Conservation (phyloP, 1,284 basidiomycete species). For the Spongispora temasekensis region DNA sequence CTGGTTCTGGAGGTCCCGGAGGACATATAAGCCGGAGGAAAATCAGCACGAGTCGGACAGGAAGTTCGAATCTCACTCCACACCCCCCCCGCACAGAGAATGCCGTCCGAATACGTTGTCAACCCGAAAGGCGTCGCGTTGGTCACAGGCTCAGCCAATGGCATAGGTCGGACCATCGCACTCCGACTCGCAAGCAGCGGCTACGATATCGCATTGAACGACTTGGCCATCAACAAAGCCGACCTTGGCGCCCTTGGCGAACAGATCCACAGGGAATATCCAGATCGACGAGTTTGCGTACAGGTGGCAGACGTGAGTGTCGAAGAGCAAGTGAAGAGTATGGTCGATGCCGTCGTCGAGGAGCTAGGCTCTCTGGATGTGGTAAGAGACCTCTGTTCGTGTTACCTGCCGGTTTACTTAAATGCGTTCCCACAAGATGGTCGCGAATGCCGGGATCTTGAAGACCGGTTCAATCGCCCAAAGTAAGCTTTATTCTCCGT, state of each 20-base stretch:
- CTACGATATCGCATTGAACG: conserved; percentile 40
- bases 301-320: conserved; percentile 36
- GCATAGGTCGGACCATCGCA: conserved; percentile 40
- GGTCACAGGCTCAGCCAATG: conserved; percentile 39
- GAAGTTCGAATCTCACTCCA: neutral
- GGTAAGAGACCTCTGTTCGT: conserved; percentile 22
- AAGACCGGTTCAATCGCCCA: conserved; percentile 25
- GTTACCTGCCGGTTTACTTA: neutral
- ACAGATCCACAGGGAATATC: conserved; percentile 27
- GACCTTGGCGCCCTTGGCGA: conserved; percentile 22
- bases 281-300: conserved; percentile 25
- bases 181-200: conserved; percentile 39
- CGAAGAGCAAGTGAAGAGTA: conserved; percentile 38
- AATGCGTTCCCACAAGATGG: conserved; percentile 27
- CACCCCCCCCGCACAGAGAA: conserved; percentile 1
- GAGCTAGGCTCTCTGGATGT: conserved; percentile 40
- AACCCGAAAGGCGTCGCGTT: conserved; percentile 30
- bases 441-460: conserved; percentile 41
- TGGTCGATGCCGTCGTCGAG: conserved; percentile 35
- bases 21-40: neutral
- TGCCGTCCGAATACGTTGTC: conserved; percentile 3
- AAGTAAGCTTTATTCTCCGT: conserved; percentile 30
- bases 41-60: neutral
- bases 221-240: conserved; percentile 25
- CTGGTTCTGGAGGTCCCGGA: neutral